phyloP scores from a whole-genome alignment of 768 basidiomycete species.

The Suillus decipiens region DNA sequence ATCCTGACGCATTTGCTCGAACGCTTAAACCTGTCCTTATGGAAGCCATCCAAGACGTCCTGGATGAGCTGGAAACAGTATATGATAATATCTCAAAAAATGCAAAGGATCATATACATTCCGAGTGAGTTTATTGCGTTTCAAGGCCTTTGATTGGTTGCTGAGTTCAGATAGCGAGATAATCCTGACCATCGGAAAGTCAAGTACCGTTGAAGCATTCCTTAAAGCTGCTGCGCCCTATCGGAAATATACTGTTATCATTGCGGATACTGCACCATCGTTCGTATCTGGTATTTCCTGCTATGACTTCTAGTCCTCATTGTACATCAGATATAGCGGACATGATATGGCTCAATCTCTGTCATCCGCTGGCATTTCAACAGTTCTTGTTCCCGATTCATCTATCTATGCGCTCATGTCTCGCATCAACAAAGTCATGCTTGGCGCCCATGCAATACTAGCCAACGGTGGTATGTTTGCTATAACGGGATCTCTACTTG shows the following conservation, averaged over 20 bases:
- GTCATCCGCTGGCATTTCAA: constrained; percentile 79
- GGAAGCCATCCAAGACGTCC: constrained; percentile 95
- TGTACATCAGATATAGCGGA: constrained; percentile 67
- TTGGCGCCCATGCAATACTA: constrained; percentile 93
- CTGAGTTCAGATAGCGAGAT: constrained; percentile 67
- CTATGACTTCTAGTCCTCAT: constrained; percentile 12
- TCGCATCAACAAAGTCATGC: constrained; percentile 92
- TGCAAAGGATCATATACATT: constrained; percentile 94
- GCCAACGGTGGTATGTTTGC: constrained; percentile 97
- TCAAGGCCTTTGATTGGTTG: not conserved
- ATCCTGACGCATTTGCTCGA: constrained; percentile 76
- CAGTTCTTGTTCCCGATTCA: constrained; percentile 96
- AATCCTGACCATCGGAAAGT: constrained; percentile 91
- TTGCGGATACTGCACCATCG: constrained; percentile 94
- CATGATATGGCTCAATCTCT: constrained; percentile 82
- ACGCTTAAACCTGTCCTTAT: constrained; percentile 90
- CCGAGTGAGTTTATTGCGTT: constrained; percentile 67
- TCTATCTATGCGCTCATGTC: constrained; percentile 97
- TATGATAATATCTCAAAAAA: constrained; percentile 94
- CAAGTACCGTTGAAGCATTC: constrained; percentile 91
- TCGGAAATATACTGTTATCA: constrained; percentile 93
- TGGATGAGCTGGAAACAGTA: constrained; percentile 94
- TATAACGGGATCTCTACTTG: constrained; percentile 80
- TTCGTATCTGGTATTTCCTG: constrained; percentile 40
- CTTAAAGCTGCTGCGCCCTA: constrained; percentile 87